Conservation (phyloP, 2,329 filamentous ascomycete species). For the Colletotrichum destructivum region DNA sequence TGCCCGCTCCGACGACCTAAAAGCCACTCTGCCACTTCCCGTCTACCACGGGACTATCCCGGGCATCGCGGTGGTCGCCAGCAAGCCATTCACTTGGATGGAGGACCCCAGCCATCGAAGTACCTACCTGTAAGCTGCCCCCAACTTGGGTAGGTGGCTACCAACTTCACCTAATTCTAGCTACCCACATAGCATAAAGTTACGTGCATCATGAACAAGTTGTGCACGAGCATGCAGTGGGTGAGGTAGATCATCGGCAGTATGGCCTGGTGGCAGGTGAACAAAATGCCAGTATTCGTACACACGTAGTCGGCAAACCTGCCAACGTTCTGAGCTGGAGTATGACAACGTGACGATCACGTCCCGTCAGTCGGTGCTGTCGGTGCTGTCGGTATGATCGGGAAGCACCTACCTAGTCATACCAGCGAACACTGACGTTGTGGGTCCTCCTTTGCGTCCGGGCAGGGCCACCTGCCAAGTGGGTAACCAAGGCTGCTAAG, state of each 20-base stretch:
- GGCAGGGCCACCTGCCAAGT: slow-evolving; percentile 13
- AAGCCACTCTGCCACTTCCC: no score
- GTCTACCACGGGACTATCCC: neutral
- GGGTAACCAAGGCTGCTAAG: slow-evolving; percentile 29
- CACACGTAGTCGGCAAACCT: no score
- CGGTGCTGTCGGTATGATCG: slow-evolving; percentile 23
- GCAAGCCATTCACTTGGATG: neutral
- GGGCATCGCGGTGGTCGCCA: neutral
- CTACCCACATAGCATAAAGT: neutral
- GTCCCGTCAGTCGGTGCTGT: neutral
- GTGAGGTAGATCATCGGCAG: neutral
- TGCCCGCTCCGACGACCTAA: no score
- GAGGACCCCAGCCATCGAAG: neutral
- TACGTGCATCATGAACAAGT: neutral
- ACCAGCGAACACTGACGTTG: neutral
- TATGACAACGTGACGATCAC: slow-evolving; percentile 21
- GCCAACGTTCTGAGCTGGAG: neutral
- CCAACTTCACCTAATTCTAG: neutral
- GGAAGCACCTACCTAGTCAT: slow-evolving; percentile 5
- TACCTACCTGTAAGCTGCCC: neutral
- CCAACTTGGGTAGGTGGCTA: neutral
- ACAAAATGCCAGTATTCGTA: neutral
- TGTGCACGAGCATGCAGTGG: slow-evolving; percentile 17
- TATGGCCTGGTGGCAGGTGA: slow-evolving; percentile 15
- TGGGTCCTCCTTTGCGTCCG: neutral